These are phyloP conservation scores for Phylloporus arenicola DNA, from an alignment of 768 basidiomycete genomes.

Conservation along the genomic window DNA sequence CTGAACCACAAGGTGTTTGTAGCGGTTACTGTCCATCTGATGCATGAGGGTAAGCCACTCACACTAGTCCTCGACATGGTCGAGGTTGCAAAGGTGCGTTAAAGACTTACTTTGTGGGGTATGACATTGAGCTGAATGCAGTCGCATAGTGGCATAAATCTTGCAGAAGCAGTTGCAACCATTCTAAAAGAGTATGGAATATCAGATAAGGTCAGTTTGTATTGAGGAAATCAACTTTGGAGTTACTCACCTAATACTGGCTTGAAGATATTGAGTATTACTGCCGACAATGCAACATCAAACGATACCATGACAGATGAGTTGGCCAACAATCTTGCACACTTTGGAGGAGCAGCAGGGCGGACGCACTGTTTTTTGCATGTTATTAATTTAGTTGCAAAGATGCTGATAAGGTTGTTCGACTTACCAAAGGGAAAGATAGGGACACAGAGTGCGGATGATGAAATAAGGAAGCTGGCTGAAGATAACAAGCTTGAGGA, in stretches of 20 bases:
- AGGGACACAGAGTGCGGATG: neutral
- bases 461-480: no score
- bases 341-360: neutral
- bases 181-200: neutral
- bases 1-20: no score
- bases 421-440: neutral
- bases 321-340: neutral
- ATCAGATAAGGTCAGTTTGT: neutral
- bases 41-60: neutral
- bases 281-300: neutral
- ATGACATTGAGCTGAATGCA: neutral
- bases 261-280: neutral
- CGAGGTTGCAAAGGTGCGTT: conserved; percentile 16
- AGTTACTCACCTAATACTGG: neutral
- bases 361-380: neutral
- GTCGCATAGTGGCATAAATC: neutral
- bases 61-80: conserved; percentile 26
- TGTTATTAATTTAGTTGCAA: neutral
- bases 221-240: neutral
- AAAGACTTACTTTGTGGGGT: neutral
- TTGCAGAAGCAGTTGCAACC: neutral
- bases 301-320: neutral
- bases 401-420: neutral
- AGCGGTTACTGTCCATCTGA: neutral
- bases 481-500: no score